Conservation (phyloP, 2,329 filamentous ascomycete genomes). For the Fusarium longipes region DNA sequence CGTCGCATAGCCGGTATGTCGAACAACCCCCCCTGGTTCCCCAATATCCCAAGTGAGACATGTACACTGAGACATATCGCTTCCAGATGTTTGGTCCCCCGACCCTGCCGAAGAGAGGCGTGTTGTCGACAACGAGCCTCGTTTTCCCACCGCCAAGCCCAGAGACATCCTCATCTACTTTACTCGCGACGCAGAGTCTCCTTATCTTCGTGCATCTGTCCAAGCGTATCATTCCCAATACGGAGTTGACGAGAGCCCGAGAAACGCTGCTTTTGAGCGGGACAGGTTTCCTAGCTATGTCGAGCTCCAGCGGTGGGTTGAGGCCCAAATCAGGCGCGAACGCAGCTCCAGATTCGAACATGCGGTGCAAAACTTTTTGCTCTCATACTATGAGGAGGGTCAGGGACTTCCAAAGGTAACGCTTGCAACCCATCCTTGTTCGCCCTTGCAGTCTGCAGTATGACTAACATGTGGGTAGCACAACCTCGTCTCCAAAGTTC, state of each 20-base stretch:
- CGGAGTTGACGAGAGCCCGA: constrained; percentile 48
- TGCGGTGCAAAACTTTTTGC: constrained; percentile 53
- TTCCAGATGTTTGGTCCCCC: constrained; percentile 54
- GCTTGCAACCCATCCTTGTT: constrained; percentile 23
- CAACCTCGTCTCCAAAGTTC: constrained; percentile 57
- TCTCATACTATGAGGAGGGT: constrained; percentile 52
- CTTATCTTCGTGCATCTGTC: constrained; percentile 54
- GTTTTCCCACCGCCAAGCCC: constrained; percentile 53
- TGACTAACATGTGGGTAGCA: constrained; percentile 50
- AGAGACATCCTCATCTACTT: constrained; percentile 54
- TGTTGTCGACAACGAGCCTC: constrained; percentile 50
- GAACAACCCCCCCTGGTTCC: constrained; percentile 25
- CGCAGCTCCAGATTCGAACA: constrained; percentile 48
- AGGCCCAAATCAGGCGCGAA: constrained; percentile 53
- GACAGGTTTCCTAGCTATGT: constrained; percentile 53
- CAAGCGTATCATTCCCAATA: constrained; percentile 53
- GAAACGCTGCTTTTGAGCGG: constrained; percentile 53
- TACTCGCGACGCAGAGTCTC: constrained; percentile 51
- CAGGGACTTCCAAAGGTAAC: constrained; percentile 55
- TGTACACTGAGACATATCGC: constrained; percentile 42
- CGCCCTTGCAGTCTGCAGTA: not conserved
- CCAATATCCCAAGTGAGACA: constrained; percentile 40
- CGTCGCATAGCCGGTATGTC: constrained; percentile 53
- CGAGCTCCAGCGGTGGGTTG: constrained; percentile 53
- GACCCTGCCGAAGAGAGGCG: constrained; percentile 51